Evolutionary conservation across 2,329 filamentous ascomycete genomes (phyloP), one percentile per base, ranked within the genome.

Genomic region (Paraconiothyrium brasiliense): DNA sequence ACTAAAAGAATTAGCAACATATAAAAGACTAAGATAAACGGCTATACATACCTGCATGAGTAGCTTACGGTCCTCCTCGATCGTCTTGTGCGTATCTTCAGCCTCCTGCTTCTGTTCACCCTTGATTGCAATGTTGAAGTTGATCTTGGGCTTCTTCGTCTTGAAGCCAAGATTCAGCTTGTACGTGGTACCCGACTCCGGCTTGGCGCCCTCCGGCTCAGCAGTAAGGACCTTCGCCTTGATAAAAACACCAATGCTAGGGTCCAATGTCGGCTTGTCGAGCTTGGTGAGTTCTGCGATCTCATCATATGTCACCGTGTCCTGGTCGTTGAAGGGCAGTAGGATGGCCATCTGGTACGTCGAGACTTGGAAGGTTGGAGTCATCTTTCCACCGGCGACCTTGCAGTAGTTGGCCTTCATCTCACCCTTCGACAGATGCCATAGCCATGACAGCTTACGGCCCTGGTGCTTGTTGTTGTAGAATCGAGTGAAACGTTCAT

Each of bases 331-430:
- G 84, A 97, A 99, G 27, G 98, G 84, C 52, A 99, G 83, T 32
- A 99, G 84, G 61, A 99, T 93, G 0, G 93, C 94, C 93, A 99
- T 97, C 79, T 99, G 95, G 76, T 95, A 99, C 2, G 94, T 94
- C 2, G 94, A 98, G 11, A 99, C 96, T 78, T 97, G 93, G 84
- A 99, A 96, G 2, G 93, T 98, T 78, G 94, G 97, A 0, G 94
- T 93, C 1, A 93, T 92, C 83, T 97, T 98, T 50, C 71, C 60
- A 32, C 73, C 71, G 11, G 66, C 67, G 2, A 81, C 79, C 82
- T 93, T 96, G 84, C 92, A 91, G 79, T 97, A 99, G 73, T 94
- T 94, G 41, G 94, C 92, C 79, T 94, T 94, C 63, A 99, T 87
- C 79, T 99, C 95, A 59, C 95, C 95, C 83, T 98, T 99, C 86